These are phyloP conservation scores for Colletotrichum lindemuthianum DNA, from an alignment of 2,329 filamentous ascomycete genomes.

Conservation along the genomic window DNA sequence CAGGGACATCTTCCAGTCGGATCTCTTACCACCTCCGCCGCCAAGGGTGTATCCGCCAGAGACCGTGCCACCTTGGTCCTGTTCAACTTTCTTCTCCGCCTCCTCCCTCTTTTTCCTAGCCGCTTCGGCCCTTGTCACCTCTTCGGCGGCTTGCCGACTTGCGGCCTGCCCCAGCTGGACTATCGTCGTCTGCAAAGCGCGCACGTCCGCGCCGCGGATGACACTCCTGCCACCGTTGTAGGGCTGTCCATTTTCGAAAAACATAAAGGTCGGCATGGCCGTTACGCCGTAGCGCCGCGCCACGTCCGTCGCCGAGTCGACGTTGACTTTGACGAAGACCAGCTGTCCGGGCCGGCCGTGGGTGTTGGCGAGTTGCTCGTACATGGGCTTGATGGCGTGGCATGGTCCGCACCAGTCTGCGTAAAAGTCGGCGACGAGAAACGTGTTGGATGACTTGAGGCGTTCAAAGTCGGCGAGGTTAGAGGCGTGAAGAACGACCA, in stretches of 20 bases:
- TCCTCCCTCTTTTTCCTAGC: conserved; percentile 19
- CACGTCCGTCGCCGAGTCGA: conserved; percentile 62
- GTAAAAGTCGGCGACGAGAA: conserved; percentile 67
- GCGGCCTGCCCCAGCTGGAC: conserved; percentile 38
- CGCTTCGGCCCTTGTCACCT: conserved; percentile 42
- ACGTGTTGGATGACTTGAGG: conserved; percentile 58
- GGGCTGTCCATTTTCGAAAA: conserved; percentile 65
- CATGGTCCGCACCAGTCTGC: conserved; percentile 71
- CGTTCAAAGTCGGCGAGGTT: conserved; percentile 58
- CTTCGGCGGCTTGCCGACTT: conserved; percentile 38
- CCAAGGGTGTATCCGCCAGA: conserved; percentile 37
- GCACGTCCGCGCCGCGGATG: conserved; percentile 41
- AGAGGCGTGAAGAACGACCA: conserved; percentile 51
- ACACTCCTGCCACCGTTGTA: conserved; percentile 53
- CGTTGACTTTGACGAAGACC: conserved; percentile 69
- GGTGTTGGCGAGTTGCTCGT: conserved; percentile 56
- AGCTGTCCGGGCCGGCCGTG: conserved; percentile 52
- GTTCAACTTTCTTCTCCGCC: conserved; percentile 17
- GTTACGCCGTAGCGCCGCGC: conserved; percentile 60
- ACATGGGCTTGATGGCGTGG: conserved; percentile 67
- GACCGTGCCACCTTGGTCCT: conserved; percentile 32
- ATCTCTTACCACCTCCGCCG: conserved; percentile 21
- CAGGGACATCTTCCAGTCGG: conserved; percentile 39
- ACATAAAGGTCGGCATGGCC: conserved; percentile 69
- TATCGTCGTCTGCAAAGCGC: conserved; percentile 17